A percentile compares a stretch with the other conserved stretches of the same genome.
Conservation (phyloP, 768 basidiomycete genomes). For the Collybia sordida region DNA sequence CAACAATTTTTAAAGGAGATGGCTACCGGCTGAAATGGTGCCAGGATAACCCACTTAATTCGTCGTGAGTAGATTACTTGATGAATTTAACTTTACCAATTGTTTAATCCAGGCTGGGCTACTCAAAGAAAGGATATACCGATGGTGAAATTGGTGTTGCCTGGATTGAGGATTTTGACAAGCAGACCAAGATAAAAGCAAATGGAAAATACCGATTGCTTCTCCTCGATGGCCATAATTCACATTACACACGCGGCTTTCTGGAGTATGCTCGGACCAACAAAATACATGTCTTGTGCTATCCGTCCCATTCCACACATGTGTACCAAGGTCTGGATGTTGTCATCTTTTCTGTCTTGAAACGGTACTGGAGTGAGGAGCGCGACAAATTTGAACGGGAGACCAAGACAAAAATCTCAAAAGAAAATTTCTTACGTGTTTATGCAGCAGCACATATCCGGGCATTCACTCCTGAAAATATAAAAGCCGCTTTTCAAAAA, state of each 20-base stretch:
- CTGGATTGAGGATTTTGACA: conserved; percentile 40
- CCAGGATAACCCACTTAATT: conserved; percentile 34
- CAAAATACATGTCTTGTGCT: conserved; percentile 41
- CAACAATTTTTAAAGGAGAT: conserved; percentile 37
- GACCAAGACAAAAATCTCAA: conserved; percentile 2
- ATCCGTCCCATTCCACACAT: conserved; percentile 45
- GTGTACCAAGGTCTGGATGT: conserved; percentile 44
- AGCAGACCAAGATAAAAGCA: conserved; percentile 34
- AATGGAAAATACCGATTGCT: conserved; percentile 33
- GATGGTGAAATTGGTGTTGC: conserved; percentile 32
- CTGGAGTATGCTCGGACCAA: conserved; percentile 33
- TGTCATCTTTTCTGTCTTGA: conserved; percentile 31
- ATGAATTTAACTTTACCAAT: conserved; percentile 5
- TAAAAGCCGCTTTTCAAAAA: conserved; percentile 27
- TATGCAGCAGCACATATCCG: conserved; percentile 7
- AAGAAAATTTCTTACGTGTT: conserved; percentile 2
- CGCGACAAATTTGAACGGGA: conserved; percentile 10
- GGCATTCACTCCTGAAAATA: conserved; percentile 23
- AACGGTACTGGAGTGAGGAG: conserved; percentile 23
- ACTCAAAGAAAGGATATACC: conserved; percentile 36
- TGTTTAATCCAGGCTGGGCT: conserved; percentile 21
- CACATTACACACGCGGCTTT: conserved; percentile 37
- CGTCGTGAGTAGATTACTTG: conserved; percentile 28
- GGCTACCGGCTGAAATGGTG: conserved; percentile 27
- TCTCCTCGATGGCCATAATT: conserved; percentile 46